A percentile compares a stretch with the other conserved stretches of the same genome.
Evolutionary conservation across 495 filamentous ascomycete species (phyloP).

Genomic region (Venustampulla echinocandica): DNA sequence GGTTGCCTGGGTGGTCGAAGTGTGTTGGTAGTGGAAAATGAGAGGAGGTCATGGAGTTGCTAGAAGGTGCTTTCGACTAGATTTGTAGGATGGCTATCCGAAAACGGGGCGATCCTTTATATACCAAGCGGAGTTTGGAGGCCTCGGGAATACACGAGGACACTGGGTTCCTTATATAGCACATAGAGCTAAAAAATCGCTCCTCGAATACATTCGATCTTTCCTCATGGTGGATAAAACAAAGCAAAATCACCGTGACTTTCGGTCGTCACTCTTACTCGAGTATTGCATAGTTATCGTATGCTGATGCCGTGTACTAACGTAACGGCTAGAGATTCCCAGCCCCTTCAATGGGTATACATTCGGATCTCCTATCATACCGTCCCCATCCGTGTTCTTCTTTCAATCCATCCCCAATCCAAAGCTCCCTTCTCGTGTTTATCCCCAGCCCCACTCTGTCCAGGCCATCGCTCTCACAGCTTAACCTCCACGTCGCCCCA

Average conservation of each 20-base stretch:
- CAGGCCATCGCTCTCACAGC: conserved; percentile 27
- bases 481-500: conserved; percentile 22
- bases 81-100: neutral
- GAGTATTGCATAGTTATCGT: too few species aligned
- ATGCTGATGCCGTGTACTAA: neutral
- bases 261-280: too few species aligned
- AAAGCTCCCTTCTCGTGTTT: neutral
- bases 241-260: neutral
- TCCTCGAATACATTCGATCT: neutral
- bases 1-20: conserved; percentile 51
- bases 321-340: too few species aligned
- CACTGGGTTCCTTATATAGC: neutral
- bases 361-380: neutral
- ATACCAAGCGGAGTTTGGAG: neutral
- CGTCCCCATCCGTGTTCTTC: neutral
- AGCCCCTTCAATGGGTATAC: neutral
- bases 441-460: neutral
- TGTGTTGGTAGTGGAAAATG: conserved; percentile 31
- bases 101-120: neutral
- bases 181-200: neutral
- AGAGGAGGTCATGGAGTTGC: neutral
- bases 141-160: neutral
- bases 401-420: neutral
- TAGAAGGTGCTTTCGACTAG: neutral
- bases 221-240: too few species aligned